Evolutionary conservation across 2,329 filamentous ascomycete genomes (phyloP), one percentile per base, ranked within the genome.

Genomic region (Colletotrichum acutatum): DNA sequence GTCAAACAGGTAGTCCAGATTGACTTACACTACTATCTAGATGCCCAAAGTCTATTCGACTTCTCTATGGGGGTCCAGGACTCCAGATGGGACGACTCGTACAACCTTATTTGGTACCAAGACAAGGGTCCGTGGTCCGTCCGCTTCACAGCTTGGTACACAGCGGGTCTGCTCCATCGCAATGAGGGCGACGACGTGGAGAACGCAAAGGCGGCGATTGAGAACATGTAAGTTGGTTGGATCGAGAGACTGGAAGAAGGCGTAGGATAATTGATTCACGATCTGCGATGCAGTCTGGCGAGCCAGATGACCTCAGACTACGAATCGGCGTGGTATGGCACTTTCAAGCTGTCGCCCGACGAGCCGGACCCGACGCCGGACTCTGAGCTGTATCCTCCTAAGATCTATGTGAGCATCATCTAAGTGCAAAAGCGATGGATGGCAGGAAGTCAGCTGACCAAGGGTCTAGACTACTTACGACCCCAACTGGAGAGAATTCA

Each of bases 91-190:
- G 84, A 86, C 72, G 76, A 79, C 8, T 81, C 79, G 2, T 86
- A 86, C 74, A 83, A 84, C 26, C 83, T 82, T 58, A 81, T 86
- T 28, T 81, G 77, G 73, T 86, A 85, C 63, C 78, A 79, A 12
- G 82, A 85, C 59, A 83, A 82, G 3, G 84, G 85, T 0, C 81
- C 81, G 24, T 85, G 83, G 82, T 84, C 80, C 4, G 77, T 81
- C 42, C 79, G 84, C 11, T 86, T 86, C 61, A 85, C 83, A 1
- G 82, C 83, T 0, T 85, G 83, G 83, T 84, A 85, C 60, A 76
- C 82, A 3, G 77, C 82, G 0, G 83, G 83, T 1, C 71, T 85
- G 19, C 67, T 84, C 32, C 75, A 82, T 53, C 80, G 83, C 4
- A 81, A 81, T 52, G 60, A 81, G 61, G 80, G 81, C 16, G 68